Base-by-base conservation (phyloP, 257 asterid species). In the Penstemon davidsonii region DNA sequence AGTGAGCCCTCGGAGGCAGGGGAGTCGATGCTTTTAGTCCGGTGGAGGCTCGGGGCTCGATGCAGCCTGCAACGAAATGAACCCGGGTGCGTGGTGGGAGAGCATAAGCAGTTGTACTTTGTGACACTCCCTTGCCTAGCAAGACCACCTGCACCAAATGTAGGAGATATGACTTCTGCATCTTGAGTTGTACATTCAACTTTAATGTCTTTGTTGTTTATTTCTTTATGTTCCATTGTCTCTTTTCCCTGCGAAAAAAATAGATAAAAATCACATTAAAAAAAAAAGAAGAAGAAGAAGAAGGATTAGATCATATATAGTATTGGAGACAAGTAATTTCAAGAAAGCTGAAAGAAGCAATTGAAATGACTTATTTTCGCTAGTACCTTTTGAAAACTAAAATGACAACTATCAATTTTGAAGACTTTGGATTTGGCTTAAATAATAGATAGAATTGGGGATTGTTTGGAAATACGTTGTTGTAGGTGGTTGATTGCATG, bases 81-180 rank as follows among this genome's bases (percentile, higher is more conserved):
- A 74, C 97, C 96, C 3, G 78, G 84, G 44, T 90, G 96, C 4
- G 91, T 86, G 4, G 97, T 88, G 0, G 96, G 95, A 42, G 97
- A 88, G 74, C 96, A 90, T 4, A 88, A 41, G 63, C 97, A 90
- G 62, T 76, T 81, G 67, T 62, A 64, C 83, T 80, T 86, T 2
- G 79, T 77, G 9, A 82, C 72, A 58, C 95, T 90, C 41, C 87
- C 93, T 67, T 90, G 92, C 38, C 97, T 86, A 6, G 80, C 73
- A 55, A 85, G 89, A 70, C 87, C 88, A 15, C 83, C 79, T 25
- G 67, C 55, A 59, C 66, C 10, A 18, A n/a, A 49, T 45, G 75
- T 54, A 11, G 78, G 70, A 0, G 78, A 69, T 44, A 59, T 55
- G 1, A 43, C 52, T 57, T 77, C 78, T 33, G 19, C 53, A 18